Evolutionary conservation across 140 eudicot species (phyloP).

Genomic region (Oenanthe javanica): DNA sequence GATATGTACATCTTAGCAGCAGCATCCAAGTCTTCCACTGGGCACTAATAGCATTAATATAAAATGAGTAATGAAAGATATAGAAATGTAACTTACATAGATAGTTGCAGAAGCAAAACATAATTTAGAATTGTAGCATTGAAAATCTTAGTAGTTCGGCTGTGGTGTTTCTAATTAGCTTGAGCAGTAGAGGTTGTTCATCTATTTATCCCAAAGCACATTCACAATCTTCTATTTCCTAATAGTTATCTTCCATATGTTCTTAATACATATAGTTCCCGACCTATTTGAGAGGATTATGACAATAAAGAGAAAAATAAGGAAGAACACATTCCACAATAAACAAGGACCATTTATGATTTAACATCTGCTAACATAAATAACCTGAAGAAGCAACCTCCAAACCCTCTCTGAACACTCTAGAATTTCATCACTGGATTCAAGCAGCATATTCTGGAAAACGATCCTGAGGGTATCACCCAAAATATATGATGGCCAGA

Average conservation of each 20-base stretch:
- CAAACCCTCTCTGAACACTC: constrained; percentile 95
- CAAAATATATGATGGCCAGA: constrained; percentile 90
- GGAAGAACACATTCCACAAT: neutral
- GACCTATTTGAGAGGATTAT: neutral
- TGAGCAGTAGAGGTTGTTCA: neutral
- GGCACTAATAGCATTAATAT: constrained; percentile 46
- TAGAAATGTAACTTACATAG: neutral
- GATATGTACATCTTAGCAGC: constrained; percentile 69
- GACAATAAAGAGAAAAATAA: neutral
- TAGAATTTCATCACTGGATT: constrained; percentile 79
- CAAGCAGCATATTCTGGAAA: constrained; percentile 86
- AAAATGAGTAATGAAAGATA: neutral
- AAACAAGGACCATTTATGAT: constrained; percentile 7
- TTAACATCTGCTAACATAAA: constrained; percentile 7
- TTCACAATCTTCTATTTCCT: neutral
- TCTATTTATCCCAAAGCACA: neutral
- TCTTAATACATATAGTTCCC: neutral
- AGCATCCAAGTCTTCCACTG: constrained; percentile 64
- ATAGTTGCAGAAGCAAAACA: neutral
- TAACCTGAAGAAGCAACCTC: constrained; percentile 76
- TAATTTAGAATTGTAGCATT: neutral
- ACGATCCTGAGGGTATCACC: constrained; percentile 92
- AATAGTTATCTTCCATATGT: neutral
- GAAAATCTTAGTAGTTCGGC: neutral
- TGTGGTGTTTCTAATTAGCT: neutral